Conservation (phyloP, 2,329 filamentous ascomycete genomes). For the Dryadomyces sulphureus region DNA sequence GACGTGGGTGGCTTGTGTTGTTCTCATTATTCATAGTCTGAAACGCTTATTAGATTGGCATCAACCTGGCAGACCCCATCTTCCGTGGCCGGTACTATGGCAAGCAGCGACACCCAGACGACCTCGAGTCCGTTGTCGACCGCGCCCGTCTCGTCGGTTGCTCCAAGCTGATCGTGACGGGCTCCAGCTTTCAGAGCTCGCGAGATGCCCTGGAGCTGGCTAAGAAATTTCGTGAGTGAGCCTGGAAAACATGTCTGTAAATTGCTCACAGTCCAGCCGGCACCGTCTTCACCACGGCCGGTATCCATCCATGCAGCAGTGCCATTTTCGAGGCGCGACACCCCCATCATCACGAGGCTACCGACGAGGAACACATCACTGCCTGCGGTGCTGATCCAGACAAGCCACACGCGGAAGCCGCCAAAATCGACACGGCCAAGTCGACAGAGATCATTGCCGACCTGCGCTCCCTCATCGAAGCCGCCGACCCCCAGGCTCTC, state of each 20-base stretch:
- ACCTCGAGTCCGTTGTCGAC: constrained; percentile 62
- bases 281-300: constrained; percentile 76
- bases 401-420: constrained; percentile 31
- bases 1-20: constrained; percentile 31
- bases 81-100: constrained; percentile 77
- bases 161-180: constrained; percentile 82
- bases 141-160: constrained; percentile 69
- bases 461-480: constrained; percentile 49
- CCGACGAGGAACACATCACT: constrained; percentile 28
- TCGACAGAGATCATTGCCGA: constrained; percentile 37
- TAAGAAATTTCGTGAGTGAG: constrained; percentile 56
- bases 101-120: constrained; percentile 57
- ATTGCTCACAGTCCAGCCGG: constrained; percentile 39
- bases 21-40: background rate
- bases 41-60: constrained; percentile 51
- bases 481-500: constrained; percentile 37
- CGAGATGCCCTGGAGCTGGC: constrained; percentile 60
- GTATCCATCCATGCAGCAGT: constrained; percentile 84
- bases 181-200: constrained; percentile 71
- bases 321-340: constrained; percentile 54
- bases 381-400: constrained; percentile 39
- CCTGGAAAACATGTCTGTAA: too few relatives aligned
- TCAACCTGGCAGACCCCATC: constrained; percentile 89
- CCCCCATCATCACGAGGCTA: constrained; percentile 25
- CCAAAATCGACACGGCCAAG: constrained; percentile 23